Percentiles rank a stretch among this genome's conserved stretches.
Conservation (phyloP, 2,329 filamentous ascomycete genomes). For the Stemphylium vesicarium region DNA sequence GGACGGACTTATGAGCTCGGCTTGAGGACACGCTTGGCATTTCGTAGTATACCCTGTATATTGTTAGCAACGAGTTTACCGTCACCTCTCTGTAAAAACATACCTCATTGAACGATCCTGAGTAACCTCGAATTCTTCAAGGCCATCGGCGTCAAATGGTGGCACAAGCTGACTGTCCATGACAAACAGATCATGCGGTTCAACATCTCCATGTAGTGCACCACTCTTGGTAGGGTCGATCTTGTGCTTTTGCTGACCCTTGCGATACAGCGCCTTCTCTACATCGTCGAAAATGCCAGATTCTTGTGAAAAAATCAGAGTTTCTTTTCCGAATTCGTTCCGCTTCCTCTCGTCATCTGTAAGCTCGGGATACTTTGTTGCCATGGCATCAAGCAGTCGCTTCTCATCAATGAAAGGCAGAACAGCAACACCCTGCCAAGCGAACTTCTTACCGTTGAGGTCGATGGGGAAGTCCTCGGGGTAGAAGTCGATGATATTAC, state of each 20-base stretch:
- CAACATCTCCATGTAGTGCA: constrained; percentile 79
- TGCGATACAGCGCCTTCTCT: constrained; percentile 86
- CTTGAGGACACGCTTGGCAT: constrained; percentile 69
- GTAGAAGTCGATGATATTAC: constrained; percentile 96
- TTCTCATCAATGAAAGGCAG: constrained; percentile 96
- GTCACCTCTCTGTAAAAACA: constrained; percentile 41
- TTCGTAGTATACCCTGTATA: constrained; percentile 77
- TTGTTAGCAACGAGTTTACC: constrained; percentile 25
- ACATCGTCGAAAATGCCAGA: constrained; percentile 88
- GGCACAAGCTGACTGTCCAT: constrained; percentile 83
- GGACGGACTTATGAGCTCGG: constrained; percentile 88
- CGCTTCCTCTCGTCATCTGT: constrained; percentile 77
- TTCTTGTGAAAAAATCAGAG: constrained; percentile 81
- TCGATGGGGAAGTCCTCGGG: constrained; percentile 93
- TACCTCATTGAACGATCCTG: constrained; percentile 79
- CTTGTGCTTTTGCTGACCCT: constrained; percentile 68
- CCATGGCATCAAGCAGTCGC: constrained; percentile 80
- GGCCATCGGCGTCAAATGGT: constrained; percentile 69
- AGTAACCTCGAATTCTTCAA: constrained; percentile 38
- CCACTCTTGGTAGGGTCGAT: constrained; percentile 77
- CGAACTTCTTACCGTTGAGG: constrained; percentile 97
- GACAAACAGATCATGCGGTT: constrained; percentile 82
- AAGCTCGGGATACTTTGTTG: constrained; percentile 79
- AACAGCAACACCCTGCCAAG: constrained; percentile 94
- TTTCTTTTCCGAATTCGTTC: constrained; percentile 81